Percentiles rank a stretch among this genome's conserved stretches.
These are phyloP conservation scores for Aspergillus fructus DNA, from an alignment of 2,329 filamentous ascomycete species.

Conservation along the genomic window DNA sequence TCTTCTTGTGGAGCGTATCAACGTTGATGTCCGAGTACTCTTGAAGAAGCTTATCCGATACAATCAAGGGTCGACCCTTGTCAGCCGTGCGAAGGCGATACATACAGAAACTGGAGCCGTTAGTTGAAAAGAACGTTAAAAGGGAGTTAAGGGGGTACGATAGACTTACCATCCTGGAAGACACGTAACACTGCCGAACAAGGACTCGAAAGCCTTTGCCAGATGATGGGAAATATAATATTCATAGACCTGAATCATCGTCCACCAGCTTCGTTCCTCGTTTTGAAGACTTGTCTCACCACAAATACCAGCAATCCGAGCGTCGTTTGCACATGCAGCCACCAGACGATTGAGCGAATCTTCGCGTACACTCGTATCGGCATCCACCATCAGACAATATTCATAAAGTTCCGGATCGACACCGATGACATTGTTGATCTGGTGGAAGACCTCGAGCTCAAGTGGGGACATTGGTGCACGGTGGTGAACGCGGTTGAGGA, in stretches of 20 bases:
- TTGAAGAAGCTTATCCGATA: conserved; percentile 79
- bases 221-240: conserved; percentile 99
- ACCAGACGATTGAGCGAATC: conserved; percentile 92
- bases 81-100: conserved; percentile 93
- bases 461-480: conserved; percentile 91
- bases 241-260: conserved; percentile 99
- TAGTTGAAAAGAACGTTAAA: neutral
- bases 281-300: conserved; percentile 96
- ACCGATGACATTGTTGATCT: conserved; percentile 98
- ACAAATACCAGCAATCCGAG: conserved; percentile 95
- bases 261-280: conserved; percentile 94
- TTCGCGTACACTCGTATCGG: conserved; percentile 89
- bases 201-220: conserved; percentile 93
- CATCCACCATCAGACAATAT: conserved; percentile 95
- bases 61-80: conserved; percentile 90
- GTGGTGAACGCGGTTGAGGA: conserved; percentile 96
- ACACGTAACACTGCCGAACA: conserved; percentile 98
- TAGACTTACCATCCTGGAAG: conserved; percentile 90
- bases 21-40: conserved; percentile 89
- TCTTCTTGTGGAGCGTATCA: conserved; percentile 94
- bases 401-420: conserved; percentile 97
- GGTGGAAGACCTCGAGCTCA: conserved; percentile 97
- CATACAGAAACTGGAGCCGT: conserved; percentile 81
- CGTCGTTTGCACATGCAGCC: conserved; percentile 86
- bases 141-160: neutral